Evolutionary conservation across 1,284 basidiomycete genomes (phyloP).

Genomic region (Xerocomus nothofagi): DNA sequence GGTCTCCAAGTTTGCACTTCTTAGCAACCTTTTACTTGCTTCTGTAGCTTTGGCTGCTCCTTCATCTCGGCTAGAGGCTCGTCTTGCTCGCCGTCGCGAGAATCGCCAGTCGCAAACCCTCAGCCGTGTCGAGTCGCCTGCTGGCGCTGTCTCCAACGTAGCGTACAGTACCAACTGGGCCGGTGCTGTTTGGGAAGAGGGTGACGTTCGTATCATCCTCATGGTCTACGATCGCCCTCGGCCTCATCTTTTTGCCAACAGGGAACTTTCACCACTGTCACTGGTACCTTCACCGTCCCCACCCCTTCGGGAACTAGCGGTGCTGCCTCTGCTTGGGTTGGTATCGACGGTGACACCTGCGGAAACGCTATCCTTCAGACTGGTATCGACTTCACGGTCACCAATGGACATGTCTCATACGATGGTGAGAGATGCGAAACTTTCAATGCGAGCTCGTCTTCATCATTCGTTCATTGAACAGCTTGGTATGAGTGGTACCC

Average conservation of each 20-base stretch:
- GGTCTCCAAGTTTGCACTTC: constrained; percentile 20
- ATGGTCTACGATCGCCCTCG: not conserved
- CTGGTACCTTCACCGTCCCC: constrained; percentile 23
- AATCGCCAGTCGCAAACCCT: constrained; percentile 12
- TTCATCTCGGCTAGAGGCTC: constrained; percentile 15
- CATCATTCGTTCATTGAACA: constrained; percentile 3
- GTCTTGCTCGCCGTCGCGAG: constrained; percentile 14
- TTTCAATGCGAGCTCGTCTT: not conserved
- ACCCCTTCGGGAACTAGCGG: constrained; percentile 8
- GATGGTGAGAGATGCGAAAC: constrained; percentile 7
- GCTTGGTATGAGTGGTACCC: constrained; percentile 26
- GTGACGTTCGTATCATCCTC: constrained; percentile 8
- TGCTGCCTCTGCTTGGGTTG: constrained; percentile 24
- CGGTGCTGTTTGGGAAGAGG: constrained; percentile 14
- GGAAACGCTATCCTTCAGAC: constrained; percentile 18
- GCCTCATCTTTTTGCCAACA: constrained; percentile 3
- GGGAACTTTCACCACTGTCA: constrained; percentile 19
- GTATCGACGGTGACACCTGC: constrained; percentile 25
- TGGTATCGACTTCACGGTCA: constrained; percentile 20
- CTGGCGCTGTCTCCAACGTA: constrained; percentile 4
- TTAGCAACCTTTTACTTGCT: constrained; percentile 24
- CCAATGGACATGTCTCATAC: constrained; percentile 1
- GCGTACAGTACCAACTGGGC: constrained; percentile 22
- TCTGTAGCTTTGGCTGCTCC: constrained; percentile 14
- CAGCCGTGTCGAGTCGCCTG: constrained; percentile 1